Evolutionary conservation across 2,329 filamentous ascomycete species (phyloP), one percentile per base, ranked within the genome.

Genomic region (Pseudohalonectria lignicola): DNA sequence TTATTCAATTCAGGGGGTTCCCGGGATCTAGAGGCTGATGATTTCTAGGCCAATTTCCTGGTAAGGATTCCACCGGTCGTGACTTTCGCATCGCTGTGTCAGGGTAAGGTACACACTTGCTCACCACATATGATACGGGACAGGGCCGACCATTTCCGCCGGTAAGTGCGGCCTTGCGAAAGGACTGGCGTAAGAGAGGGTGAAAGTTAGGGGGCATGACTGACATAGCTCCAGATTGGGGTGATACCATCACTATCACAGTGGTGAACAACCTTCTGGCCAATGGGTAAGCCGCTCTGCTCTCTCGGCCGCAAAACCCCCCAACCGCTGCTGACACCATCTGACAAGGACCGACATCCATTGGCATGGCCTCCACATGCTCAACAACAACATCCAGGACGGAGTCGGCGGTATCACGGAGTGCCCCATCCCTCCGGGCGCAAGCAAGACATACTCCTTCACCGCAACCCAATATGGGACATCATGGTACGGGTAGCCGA

Each of bases 291-390:
- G 23, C 23, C 23, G 23, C 23, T 26, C 8, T 26, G 12, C 8
- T 26, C 23, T 26, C 23, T 7, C 23, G 8, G 23, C n/a, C n/a
- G n/a, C n/a, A n/a, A n/a, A n/a, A n/a, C n/a, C n/a, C n/a, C n/a
- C n/a, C n/a, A n/a, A n/a, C n/a, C n/a, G n/a, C n/a, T n/a, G n/a
- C n/a, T n/a, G n/a, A n/a, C n/a, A n/a, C n/a, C n/a, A n/a, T n/a
- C n/a, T n/a, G 13, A 2, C 1, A 5, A 28, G 32, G 4, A 40
- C 32, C 3, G 58, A 61, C 0, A 53, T 69, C 29, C 66, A 69
- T 43, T 69, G 64, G 64, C 66, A 70, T 39, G 66, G 66, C 17
- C 49, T 69, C 13, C 54, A 64, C 4, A 62, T 68, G 46, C 55
- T 61, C 17, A 52, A 61, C 41, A 60, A 56, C 33, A 62, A 58